These are phyloP conservation scores for Zymoseptoria passerinii DNA, from an alignment of 2,329 filamentous ascomycete genomes.

Conservation along the genomic window DNA sequence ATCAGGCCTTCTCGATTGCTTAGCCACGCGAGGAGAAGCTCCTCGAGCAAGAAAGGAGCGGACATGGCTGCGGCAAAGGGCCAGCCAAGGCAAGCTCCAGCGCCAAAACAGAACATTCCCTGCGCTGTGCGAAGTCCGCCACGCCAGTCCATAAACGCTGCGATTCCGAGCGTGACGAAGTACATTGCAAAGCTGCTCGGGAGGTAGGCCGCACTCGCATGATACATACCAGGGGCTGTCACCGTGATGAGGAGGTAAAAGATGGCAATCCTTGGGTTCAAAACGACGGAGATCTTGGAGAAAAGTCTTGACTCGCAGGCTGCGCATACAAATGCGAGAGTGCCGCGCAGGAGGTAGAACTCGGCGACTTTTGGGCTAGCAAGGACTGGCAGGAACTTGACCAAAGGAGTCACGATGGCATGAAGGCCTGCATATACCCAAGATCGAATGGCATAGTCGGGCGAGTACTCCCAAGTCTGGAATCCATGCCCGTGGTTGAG, in stretches of 20 bases:
- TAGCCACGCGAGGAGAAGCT: constrained; percentile 49
- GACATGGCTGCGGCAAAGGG: constrained; percentile 82
- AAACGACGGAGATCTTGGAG: constrained; percentile 62
- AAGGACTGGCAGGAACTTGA: constrained; percentile 45
- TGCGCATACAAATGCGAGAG: constrained; percentile 68
- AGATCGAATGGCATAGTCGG: constrained; percentile 86
- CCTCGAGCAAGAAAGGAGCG: constrained; percentile 72
- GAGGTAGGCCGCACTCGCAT: constrained; percentile 76
- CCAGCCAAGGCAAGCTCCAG: constrained; percentile 83
- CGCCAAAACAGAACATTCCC: constrained; percentile 84
- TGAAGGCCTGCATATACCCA: constrained; percentile 86
- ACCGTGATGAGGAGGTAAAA: constrained; percentile 72
- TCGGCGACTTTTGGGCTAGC: constrained; percentile 46
- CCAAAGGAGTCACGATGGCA: constrained; percentile 60
- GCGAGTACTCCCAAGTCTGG: constrained; percentile 98
- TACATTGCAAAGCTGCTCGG: constrained; percentile 98
- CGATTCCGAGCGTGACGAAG: constrained; percentile 72
- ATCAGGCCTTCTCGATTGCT: constrained; percentile 34
- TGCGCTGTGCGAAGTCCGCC: constrained; percentile 69
- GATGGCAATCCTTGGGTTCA: constrained; percentile 76
- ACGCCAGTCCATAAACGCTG: constrained; percentile 85
- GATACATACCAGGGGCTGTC: constrained; percentile 85
- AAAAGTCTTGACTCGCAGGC: constrained; percentile 76
- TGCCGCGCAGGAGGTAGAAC: constrained; percentile 78
- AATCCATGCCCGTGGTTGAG: constrained; percentile 84